These are phyloP conservation scores for Mortierella sp. DNA, from an alignment of 371 early-diverging fungal genomes.

Conservation along the genomic window DNA sequence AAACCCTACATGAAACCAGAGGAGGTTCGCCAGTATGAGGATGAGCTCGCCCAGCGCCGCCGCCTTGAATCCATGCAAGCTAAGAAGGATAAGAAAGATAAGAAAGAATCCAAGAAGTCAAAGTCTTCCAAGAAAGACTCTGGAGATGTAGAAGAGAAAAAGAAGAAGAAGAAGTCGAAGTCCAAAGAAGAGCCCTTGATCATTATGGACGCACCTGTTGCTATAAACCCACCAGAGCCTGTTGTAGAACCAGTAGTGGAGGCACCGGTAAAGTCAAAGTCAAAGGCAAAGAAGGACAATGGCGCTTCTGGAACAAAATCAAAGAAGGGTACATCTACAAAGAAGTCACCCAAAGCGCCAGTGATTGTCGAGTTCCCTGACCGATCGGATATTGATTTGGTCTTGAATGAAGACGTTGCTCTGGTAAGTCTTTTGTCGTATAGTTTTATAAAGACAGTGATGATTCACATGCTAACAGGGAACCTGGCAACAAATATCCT, in stretches of 20 bases:
- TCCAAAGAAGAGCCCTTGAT: slow-evolving; percentile 36
- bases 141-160: slow-evolving; percentile 16
- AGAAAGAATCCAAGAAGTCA: slow-evolving; percentile 55
- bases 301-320: slow-evolving; percentile 18
- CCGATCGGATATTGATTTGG: slow-evolving; percentile 35
- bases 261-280: slow-evolving; percentile 29
- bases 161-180: slow-evolving; percentile 39
- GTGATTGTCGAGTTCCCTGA: slow-evolving; percentile 40
- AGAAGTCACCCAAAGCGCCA: slow-evolving; percentile 37
- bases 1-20: slow-evolving; percentile 74
- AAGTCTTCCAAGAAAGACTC: slow-evolving; percentile 55
- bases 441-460: neutral
- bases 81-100: slow-evolving; percentile 44
- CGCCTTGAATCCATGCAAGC: slow-evolving; percentile 51
- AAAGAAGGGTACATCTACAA: slow-evolving; percentile 28
- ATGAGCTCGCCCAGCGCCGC: slow-evolving; percentile 63
- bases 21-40: slow-evolving; percentile 69
- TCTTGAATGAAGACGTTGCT: slow-evolving; percentile 41
- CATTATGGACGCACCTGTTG: slow-evolving; percentile 22
- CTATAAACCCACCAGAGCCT: slow-evolving; percentile 13
- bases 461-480: neutral
- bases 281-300: slow-evolving; percentile 31
- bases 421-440: slow-evolving; percentile 35
- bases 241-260: slow-evolving; percentile 30
- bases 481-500: neutral